Conservation (phyloP, 495 filamentous ascomycete species). For the Cladorrhinum samala region DNA sequence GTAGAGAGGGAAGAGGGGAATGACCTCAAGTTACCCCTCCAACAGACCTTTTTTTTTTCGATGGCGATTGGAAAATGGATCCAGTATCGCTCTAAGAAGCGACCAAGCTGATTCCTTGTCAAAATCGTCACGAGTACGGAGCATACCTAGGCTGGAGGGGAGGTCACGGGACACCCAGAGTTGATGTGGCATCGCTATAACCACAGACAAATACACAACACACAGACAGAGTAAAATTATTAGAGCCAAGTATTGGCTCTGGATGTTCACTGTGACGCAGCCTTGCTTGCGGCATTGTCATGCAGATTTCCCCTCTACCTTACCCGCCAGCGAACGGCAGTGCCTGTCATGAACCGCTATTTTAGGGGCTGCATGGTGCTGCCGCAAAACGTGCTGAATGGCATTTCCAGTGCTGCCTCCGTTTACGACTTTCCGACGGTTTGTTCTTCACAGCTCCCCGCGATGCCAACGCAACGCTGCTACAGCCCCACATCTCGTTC, state of each 20-base stretch:
- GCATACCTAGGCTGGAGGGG: not conserved
- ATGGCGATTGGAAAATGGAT: not conserved
- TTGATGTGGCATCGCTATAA: constrained; percentile 13
- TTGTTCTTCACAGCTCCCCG: constrained; percentile 11
- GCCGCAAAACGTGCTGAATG: not conserved
- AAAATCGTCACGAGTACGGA: not conserved
- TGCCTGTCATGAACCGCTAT: constrained; percentile 11
- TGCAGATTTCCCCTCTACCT: constrained; percentile 8
- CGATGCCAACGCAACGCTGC: constrained; percentile 27
- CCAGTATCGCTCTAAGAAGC: too few relatives aligned
- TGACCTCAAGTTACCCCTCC: not conserved
- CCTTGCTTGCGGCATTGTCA: constrained; percentile 17
- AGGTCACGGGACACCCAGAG: constrained; percentile 14
- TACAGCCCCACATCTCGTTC: constrained; percentile 9
- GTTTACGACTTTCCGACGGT: not conserved
- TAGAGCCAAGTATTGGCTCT: constrained; percentile 12
- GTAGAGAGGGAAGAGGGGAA: not conserved
- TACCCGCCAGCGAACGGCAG: constrained; percentile 2
- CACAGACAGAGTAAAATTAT: not conserved
- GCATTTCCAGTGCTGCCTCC: not conserved
- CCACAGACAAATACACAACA: not conserved
- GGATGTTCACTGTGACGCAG: constrained; percentile 9
- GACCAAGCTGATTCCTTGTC: not conserved
- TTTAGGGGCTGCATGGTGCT: constrained; percentile 7
- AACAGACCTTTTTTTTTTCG: constrained; percentile 1